Percentiles rank a stretch among this genome's conserved stretches.
phyloP scores from a whole-genome alignment of 768 basidiomycete species.

The Kwoniella dejecticola region DNA sequence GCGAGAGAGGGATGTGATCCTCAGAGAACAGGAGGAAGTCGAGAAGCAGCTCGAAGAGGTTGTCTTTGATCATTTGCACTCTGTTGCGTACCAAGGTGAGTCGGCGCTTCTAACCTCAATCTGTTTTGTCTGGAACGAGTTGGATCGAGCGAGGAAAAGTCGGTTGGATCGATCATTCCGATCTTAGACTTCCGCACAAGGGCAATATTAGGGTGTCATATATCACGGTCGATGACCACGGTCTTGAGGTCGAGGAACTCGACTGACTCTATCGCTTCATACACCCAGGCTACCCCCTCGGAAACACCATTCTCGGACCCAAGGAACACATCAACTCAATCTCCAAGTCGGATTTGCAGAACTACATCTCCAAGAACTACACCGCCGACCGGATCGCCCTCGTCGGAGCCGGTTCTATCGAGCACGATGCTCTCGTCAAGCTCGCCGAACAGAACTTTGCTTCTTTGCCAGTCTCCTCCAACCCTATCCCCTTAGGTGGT shows the following conservation, averaged over 20 bases:
- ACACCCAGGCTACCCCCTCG: conserved; percentile 79
- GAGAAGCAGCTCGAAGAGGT: conserved; percentile 98
- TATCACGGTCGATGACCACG: too few species aligned
- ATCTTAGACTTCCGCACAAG: background rate
- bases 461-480: conserved; percentile 77
- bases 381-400: conserved; percentile 98
- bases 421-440: conserved; percentile 87
- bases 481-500: conserved; percentile 85
- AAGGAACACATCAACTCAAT: conserved; percentile 95
- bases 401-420: conserved; percentile 92
- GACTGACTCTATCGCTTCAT: background rate
- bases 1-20: conserved; percentile 91
- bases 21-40: conserved; percentile 97
- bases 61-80: conserved; percentile 95
- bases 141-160: too few species aligned
- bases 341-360: conserved; percentile 79
- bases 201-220: too few species aligned
- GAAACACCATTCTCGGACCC: conserved; percentile 95
- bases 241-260: too few species aligned
- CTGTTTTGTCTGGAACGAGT: too few species aligned
- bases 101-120: conserved; percentile 16
- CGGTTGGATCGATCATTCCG: background rate
- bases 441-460: conserved; percentile 94
- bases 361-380: conserved; percentile 97
- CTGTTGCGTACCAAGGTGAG: conserved; percentile 93